phyloP scores from a whole-genome alignment of 352 stramenopile genomes.

The Chrysophaeum taylorii region DNA sequence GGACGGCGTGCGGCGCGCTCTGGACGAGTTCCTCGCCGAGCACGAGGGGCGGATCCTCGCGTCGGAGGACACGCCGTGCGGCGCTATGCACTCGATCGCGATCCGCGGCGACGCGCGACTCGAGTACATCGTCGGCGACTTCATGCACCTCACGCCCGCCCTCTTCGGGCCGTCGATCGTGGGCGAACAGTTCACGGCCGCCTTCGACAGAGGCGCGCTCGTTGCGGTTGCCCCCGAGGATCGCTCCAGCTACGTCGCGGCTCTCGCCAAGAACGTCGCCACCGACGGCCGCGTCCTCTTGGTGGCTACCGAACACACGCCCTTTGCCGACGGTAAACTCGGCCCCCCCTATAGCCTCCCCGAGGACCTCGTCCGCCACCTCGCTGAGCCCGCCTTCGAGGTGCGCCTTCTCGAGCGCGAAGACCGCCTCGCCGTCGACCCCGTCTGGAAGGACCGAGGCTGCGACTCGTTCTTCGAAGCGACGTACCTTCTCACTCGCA shows the following conservation, averaged over 20 bases:
- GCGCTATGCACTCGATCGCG: no score
- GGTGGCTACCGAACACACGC: not conserved
- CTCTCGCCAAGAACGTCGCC: not conserved
- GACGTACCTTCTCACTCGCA: slow-evolving; percentile 1
- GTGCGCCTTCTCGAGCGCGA: not conserved
- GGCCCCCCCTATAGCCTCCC: not conserved
- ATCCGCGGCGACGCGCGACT: no score
- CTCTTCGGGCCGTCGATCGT: no score
- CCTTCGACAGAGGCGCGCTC: not conserved
- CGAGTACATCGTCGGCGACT: no score
- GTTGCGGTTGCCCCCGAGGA: not conserved
- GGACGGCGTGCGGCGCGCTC: no score
- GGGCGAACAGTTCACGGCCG: not conserved
- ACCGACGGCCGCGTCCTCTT: slow-evolving; percentile 1
- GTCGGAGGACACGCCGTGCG: no score
- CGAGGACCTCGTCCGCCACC: not conserved
- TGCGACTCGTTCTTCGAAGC: slow-evolving; percentile 9
- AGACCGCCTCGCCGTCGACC: not conserved
- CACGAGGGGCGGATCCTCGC: no score
- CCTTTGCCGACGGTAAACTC: not conserved
- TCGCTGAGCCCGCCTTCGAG: not conserved
- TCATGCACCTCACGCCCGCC: no score
- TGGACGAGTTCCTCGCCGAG: no score
- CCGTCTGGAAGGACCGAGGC: not conserved
- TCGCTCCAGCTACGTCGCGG: not conserved